Evolutionary conservation across 805 yeast species (phyloP).

Genomic region (Yarrowia sp.): DNA sequence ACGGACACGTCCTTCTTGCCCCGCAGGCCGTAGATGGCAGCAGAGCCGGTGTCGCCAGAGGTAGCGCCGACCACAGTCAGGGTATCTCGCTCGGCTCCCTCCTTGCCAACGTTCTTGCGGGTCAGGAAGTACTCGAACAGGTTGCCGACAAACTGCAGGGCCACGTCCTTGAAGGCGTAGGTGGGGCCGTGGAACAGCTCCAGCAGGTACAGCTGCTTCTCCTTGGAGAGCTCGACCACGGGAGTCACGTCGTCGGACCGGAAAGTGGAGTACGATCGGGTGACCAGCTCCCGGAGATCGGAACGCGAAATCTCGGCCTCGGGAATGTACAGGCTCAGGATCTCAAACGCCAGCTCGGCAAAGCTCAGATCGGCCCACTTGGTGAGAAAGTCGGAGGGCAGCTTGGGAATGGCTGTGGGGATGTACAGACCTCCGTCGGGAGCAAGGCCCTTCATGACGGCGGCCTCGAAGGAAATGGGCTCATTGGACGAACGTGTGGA

Average conservation of each 20-base stretch:
- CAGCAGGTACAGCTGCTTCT: conserved; percentile 62
- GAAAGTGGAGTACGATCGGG: conserved; percentile 84
- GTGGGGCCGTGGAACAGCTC: conserved; percentile 99
- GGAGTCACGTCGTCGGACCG: conserved; percentile 90
- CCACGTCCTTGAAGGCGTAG: conserved; percentile 98
- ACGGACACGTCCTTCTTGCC: conserved; percentile 98
- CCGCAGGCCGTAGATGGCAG: conserved; percentile 96
- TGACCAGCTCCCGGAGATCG: conserved; percentile 63
- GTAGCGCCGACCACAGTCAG: conserved; percentile 99
- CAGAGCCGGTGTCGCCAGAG: conserved; percentile 98
- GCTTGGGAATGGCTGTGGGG: conserved; percentile 76
- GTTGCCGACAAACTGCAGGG: conserved; percentile 96
- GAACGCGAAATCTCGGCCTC: conserved; percentile 67
- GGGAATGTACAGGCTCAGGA: conserved; percentile 75
- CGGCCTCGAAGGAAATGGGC: conserved; percentile 38
- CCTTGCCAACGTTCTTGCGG: conserved; percentile 62
- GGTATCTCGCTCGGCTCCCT: conserved; percentile 62
- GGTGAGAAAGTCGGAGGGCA: conserved; percentile 53
- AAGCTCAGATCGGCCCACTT: conserved; percentile 76
- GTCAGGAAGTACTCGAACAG: conserved; percentile 86
- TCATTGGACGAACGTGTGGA: conserved; percentile 43
- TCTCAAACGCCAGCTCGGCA: conserved; percentile 82
- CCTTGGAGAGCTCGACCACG: conserved; percentile 55
- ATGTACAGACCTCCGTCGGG: conserved; percentile 94
- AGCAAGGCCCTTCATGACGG: conserved; percentile 70